Evolutionary conservation across 1,284 basidiomycete species (phyloP), one percentile per base, ranked within the genome.

Genomic region (Sanghuangporus weigelae): DNA sequence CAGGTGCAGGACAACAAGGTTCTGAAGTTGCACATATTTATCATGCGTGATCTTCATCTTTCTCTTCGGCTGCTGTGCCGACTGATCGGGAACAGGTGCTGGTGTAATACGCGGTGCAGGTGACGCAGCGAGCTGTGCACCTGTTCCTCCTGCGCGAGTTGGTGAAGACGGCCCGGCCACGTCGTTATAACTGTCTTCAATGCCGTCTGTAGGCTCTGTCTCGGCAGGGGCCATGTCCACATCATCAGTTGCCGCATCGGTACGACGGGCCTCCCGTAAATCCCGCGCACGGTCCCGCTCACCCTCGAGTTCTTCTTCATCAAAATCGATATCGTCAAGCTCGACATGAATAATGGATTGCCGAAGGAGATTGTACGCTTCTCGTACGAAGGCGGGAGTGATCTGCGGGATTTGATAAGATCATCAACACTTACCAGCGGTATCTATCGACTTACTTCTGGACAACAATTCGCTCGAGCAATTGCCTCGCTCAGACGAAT

Each of bases 331-430:
- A 71, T 99, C 96, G 72, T 99, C 97, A 76, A 98, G 95, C 74
- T 99, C 97, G 67, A 99, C 96, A 72, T 99, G 97, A 71, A 99
- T 98, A 77, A 99, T 99, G 2, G 96, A 98, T 75, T 98, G 95
- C 42, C 93, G 87, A 21, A 99, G 81, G 12, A 99, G 87, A 35
- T 86, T 89, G 77, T 94, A 98, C 1, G 97, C 96, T 77, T 99
- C 97, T 36, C 93, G 86, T 16, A 99, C 97, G 73, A 97, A 98
- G 0, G 84, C 89, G 0, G 96, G 95, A 0, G 85, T 91, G 68
- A 98, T 97, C 89, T 94, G 69, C 4, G 38, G 6, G n/a, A 31
- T 31, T 38, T 31, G 40, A 4, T 62, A 49, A 56, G 26, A 12
- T 46, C 44, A 46, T n/a, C 16, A n/a, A 11, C 7, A 46, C 2